A percentile compares a stretch with the other conserved stretches of the same genome.
Conservation (phyloP, 768 basidiomycete genomes). For the Xanthoconium stramineum region DNA sequence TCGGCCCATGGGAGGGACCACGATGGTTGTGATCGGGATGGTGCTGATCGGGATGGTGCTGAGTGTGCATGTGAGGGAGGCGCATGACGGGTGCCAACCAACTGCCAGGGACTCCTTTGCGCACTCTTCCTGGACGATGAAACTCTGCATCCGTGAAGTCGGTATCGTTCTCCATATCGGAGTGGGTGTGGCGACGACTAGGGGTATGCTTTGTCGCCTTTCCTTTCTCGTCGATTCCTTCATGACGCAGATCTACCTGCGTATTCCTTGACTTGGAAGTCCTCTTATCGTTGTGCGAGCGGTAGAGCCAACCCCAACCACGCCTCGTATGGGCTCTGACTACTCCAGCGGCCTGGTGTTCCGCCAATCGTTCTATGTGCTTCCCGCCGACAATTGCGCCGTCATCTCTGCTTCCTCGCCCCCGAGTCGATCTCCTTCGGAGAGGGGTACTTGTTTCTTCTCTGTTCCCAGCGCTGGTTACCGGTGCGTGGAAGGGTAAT, state of each 20-base stretch:
- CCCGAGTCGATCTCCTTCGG: constrained; percentile 20
- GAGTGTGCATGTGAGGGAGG: constrained; percentile 1
- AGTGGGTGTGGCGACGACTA: constrained; percentile 1
- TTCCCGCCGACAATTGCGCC: constrained; percentile 5
- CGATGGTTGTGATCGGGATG: constrained; percentile 5
- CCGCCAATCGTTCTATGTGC: constrained; percentile 29
- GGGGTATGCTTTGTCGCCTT: constrained; percentile 3
- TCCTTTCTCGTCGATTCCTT: constrained; percentile 1
- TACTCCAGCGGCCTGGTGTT: constrained; percentile 39
- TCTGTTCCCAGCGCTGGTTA: constrained; percentile 1
- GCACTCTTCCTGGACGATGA: constrained; percentile 5
- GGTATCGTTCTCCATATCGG: constrained; percentile 12
- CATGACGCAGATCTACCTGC: not conserved
- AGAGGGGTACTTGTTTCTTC: not conserved
- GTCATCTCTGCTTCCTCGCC: constrained; percentile 6
- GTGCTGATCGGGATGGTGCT: not conserved
- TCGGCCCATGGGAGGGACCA: constrained; percentile 7
- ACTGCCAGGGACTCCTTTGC: constrained; percentile 16
- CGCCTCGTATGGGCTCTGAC: constrained; percentile 43
- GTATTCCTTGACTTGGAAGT: not conserved
- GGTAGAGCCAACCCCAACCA: constrained; percentile 21
- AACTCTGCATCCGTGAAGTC: not conserved
- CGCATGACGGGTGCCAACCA: constrained; percentile 16
- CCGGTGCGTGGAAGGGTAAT: constrained; percentile 43
- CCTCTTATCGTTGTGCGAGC: constrained; percentile 1